A percentile compares a stretch with the other conserved stretches of the same genome.
Evolutionary conservation across 2,329 filamentous ascomycete genomes (phyloP).

Genomic region (Nannizzia gypsea): DNA sequence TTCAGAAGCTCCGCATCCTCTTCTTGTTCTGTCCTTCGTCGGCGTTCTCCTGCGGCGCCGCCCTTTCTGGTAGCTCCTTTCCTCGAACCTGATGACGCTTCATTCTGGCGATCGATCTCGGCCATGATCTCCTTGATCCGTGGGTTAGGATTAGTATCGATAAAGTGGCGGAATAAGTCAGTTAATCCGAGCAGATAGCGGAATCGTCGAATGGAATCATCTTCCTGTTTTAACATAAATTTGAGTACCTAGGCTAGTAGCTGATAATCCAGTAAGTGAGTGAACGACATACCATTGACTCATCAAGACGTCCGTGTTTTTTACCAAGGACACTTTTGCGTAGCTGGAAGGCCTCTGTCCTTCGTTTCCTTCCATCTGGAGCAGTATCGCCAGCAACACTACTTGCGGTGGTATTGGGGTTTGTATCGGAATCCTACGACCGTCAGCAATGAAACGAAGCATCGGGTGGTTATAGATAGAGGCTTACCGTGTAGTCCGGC

Average conservation of each 20-base stretch:
- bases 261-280: not conserved
- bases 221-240: constrained; percentile 56
- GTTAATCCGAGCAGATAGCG: constrained; percentile 89
- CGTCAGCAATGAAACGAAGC: constrained; percentile 4
- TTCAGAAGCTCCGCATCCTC: constrained; percentile 81
- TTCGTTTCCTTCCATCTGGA: constrained; percentile 68
- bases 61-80: constrained; percentile 70
- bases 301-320: constrained; percentile 83
- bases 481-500: constrained; percentile 47
- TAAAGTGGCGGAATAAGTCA: constrained; percentile 96
- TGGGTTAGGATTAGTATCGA: constrained; percentile 92
- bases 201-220: constrained; percentile 89
- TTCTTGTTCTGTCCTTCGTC: constrained; percentile 87
- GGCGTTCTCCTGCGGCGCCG: constrained; percentile 64
- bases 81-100: constrained; percentile 57
- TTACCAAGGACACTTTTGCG: constrained; percentile 87
- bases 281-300: constrained; percentile 59
- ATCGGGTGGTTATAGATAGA: constrained; percentile 4
- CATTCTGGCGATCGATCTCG: constrained; percentile 89
- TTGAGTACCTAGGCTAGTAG: constrained; percentile 11
- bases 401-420: constrained; percentile 60
- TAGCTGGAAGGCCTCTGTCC: constrained; percentile 77
- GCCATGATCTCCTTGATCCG: constrained; percentile 87
- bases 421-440: constrained; percentile 50
- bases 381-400: constrained; percentile 67